A percentile compares a stretch with the other conserved stretches of the same genome.
These are phyloP conservation scores for Lodderomyces parapsilosis DNA, from an alignment of 1,139 yeast genomes.

Conservation along the genomic window DNA sequence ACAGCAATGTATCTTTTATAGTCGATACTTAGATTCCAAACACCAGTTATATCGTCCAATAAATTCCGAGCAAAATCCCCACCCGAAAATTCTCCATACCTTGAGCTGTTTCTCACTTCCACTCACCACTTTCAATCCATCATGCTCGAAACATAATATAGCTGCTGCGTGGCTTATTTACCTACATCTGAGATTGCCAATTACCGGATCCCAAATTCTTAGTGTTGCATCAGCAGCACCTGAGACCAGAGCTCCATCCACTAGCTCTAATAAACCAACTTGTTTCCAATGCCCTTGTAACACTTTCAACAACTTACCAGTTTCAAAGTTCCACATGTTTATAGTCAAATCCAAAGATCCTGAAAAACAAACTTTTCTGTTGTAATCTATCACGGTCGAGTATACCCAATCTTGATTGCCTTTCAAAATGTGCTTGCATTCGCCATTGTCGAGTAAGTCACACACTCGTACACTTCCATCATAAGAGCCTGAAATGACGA, in stretches of 20 bases:
- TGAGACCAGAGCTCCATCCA: constrained; percentile 76
- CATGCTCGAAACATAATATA: constrained; percentile 91
- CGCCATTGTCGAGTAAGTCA: constrained; percentile 73
- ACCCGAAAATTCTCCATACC: constrained; percentile 77
- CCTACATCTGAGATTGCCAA: constrained; percentile 66
- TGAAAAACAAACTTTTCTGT: constrained; percentile 77
- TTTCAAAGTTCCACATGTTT: constrained; percentile 82
- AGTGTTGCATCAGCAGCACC: constrained; percentile 96
- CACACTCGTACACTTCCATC: constrained; percentile 91
- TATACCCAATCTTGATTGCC: constrained; percentile 91
- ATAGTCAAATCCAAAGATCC: constrained; percentile 92
- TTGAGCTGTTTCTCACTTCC: constrained; percentile 84
- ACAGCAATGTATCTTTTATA: constrained; percentile 87
- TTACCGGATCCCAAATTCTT: constrained; percentile 87
- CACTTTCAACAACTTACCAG: constrained; percentile 65
- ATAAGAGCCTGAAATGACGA: constrained; percentile 86
- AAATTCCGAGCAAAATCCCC: constrained; percentile 78
- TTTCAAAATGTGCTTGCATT: constrained; percentile 69
- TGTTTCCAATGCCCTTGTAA: constrained; percentile 84
- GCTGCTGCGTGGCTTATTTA: constrained; percentile 86
- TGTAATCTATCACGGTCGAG: constrained; percentile 81
- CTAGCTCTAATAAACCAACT: constrained; percentile 81
- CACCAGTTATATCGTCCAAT: constrained; percentile 70
- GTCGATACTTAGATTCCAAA: constrained; percentile 93
- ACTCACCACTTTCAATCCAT: constrained; percentile 78